Evolutionary conservation across 129 eudicot species (phyloP).

Genomic region (Chrysanthemum makinoi): DNA sequence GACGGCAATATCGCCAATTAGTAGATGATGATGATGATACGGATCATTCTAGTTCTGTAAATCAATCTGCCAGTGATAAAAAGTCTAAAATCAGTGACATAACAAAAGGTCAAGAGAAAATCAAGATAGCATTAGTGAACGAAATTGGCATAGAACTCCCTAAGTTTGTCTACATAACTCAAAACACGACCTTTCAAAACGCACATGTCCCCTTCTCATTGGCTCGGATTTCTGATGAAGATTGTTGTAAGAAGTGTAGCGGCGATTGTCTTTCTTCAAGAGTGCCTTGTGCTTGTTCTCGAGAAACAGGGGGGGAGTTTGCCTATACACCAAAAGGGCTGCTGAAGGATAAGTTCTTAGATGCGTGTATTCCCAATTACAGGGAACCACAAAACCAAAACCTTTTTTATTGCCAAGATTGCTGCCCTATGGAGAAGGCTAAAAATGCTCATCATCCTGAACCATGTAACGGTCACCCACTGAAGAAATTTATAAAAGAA

Average conservation of each 20-base stretch:
- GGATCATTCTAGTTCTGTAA: constrained; percentile 18
- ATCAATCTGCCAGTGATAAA: constrained; percentile 23
- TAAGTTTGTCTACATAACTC: constrained; percentile 42
- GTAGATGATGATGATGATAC: constrained; percentile 24
- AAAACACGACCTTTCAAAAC: constrained; percentile 45
- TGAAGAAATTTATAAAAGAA: constrained; percentile 72
- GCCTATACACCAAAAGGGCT: constrained; percentile 72
- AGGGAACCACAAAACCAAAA: constrained; percentile 36
- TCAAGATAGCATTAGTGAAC: constrained; percentile 52
- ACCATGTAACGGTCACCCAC: constrained; percentile 70
- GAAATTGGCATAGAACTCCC: constrained; percentile 53
- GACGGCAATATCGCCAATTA: constrained; percentile 17
- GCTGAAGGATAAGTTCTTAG: constrained; percentile 52
- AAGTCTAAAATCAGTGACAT: constrained; percentile 43
- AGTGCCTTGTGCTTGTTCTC: constrained; percentile 82
- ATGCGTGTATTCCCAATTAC: constrained; percentile 47
- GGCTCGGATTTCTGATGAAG: constrained; percentile 74
- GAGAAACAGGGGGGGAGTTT: constrained; percentile 76
- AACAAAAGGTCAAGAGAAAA: constrained; percentile 57
- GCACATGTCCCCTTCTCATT: constrained; percentile 63
- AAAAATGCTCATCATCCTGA: constrained; percentile 39
- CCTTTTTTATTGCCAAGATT: constrained; percentile 47
- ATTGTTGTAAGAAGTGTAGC: constrained; percentile 55
- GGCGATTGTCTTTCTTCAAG: constrained; percentile 66
- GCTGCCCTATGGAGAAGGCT: constrained; percentile 84